Evolutionary conservation across 345 rosid genomes (phyloP), one percentile per base, ranked within the genome.

Genomic region (Theobroma cacao): DNA sequence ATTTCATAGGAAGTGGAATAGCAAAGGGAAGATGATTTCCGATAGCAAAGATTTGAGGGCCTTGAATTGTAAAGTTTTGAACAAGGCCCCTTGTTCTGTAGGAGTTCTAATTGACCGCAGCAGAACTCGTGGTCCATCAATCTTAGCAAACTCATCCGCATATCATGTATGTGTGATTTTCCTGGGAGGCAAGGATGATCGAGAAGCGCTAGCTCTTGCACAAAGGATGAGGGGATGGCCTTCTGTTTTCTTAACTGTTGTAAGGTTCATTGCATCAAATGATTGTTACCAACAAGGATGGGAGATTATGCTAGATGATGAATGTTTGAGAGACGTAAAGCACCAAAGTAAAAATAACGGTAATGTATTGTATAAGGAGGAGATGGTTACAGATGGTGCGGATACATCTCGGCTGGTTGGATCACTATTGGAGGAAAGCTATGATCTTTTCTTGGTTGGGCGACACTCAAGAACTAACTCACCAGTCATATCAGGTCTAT

Each of bases 21-120:
- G 26, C 7, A 83, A 81, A 38, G 86, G 88, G 22, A 38, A 68
- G 0, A 11, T 81, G 3, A 84, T 74, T 30, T 70, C 69, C 0
- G 82, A 82, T 52, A 48, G 38, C 41, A 68, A 18, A 28, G 24
- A 17, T 0, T 3, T 63, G 13, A 75, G 85, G 69, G 56, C 18
- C 41, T 40, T 79, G 9, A 79, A 79, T 31, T 20, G 40, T 11
- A 74, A 64, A n/a, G 79, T 76, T 38, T 64, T 76, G 53, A 82
- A 81, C 13, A 77, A 74, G 31, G 82, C 90, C 0, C 88, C 88
- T 34, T 85, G 90, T 40, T 85, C 90, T 0, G 67, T 85, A 2
- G 85, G 84, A 18, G 68, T 83, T 45, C 24, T 83, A 2, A 62
- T 84, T 9, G 83, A 84, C 38, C 84, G 80, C 1, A 80, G 82